A percentile compares a stretch with the other conserved stretches of the same genome.
Conservation (phyloP, 2,329 filamentous ascomycete genomes). For the Xylariaceae sp. region DNA sequence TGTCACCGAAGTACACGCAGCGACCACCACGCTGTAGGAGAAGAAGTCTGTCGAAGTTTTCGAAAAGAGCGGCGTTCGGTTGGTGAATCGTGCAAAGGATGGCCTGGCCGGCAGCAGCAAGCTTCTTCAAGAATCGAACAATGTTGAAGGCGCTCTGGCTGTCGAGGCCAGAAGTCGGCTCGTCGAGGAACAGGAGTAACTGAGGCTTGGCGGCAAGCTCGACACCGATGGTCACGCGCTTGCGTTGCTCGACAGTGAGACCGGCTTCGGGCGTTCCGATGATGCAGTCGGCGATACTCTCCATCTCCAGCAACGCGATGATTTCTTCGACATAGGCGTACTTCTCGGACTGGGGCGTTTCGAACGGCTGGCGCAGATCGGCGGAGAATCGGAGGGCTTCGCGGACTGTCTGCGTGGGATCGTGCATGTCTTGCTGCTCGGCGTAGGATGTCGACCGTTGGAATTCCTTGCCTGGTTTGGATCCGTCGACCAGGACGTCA, state of each 20-base stretch:
- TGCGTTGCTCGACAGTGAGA: constrained; percentile 59
- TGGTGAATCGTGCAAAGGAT: constrained; percentile 91
- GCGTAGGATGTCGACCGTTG: constrained; percentile 58
- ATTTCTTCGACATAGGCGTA: constrained; percentile 58
- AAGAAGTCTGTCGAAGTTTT: constrained; percentile 79
- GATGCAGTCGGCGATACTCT: constrained; percentile 53
- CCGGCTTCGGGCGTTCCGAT: constrained; percentile 62
- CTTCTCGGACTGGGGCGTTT: constrained; percentile 50
- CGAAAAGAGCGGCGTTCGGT: constrained; percentile 78
- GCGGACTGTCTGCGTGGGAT: constrained; percentile 56
- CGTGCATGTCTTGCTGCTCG: constrained; percentile 58
- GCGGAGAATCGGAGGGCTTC: constrained; percentile 61
- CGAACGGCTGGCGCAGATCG: constrained; percentile 52
- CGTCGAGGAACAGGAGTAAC: constrained; percentile 71
- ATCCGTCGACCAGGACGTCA: constrained; percentile 53
- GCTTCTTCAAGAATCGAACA: constrained; percentile 70
- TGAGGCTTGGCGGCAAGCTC: constrained; percentile 80
- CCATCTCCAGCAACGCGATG: constrained; percentile 54
- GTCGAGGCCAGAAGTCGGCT: constrained; percentile 71
- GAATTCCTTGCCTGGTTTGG: constrained; percentile 54
- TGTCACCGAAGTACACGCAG: constrained; percentile 81
- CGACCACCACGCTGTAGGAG: constrained; percentile 72
- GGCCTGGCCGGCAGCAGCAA: constrained; percentile 74
- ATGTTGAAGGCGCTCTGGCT: constrained; percentile 71
- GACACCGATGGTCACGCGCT: constrained; percentile 85